Percentiles rank a stretch among this genome's conserved stretches.
These are phyloP conservation scores for Aspergillus hiratsukae DNA, from an alignment of 2,329 filamentous ascomycete genomes.

Conservation along the genomic window DNA sequence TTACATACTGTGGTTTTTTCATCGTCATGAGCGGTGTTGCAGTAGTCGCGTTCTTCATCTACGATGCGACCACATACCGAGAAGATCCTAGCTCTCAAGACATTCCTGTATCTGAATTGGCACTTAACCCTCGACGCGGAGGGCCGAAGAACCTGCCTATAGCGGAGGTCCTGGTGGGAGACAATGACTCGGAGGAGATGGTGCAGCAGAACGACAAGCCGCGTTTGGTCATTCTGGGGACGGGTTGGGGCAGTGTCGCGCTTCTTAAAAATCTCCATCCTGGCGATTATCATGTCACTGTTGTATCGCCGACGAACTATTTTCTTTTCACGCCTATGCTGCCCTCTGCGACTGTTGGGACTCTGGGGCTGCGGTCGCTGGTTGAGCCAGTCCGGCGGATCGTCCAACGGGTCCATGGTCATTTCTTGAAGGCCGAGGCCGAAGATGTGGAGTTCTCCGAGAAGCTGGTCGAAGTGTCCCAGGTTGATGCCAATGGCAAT, in stretches of 20 bases:
- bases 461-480: conserved; percentile 82
- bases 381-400: conserved; percentile 91
- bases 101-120: conserved; percentile 77
- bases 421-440: conserved; percentile 83
- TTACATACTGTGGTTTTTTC: conserved; percentile 70
- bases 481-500: conserved; percentile 66
- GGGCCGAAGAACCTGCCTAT: conserved; percentile 96
- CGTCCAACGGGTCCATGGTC: conserved; percentile 69
- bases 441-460: conserved; percentile 88
- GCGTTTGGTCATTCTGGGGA: conserved; percentile 83
- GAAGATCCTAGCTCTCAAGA: conserved; percentile 64
- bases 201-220: conserved; percentile 78
- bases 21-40: conserved; percentile 64
- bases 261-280: conserved; percentile 84
- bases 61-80: conserved; percentile 87
- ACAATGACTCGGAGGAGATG: conserved; percentile 72
- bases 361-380: conserved; percentile 81
- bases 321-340: conserved; percentile 99
- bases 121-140: conserved; percentile 73
- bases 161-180: conserved; percentile 79
- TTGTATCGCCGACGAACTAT: conserved; percentile 92
- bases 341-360: conserved; percentile 93
- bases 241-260: conserved; percentile 92
- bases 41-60: conserved; percentile 82
- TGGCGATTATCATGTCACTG: conserved; percentile 91